Evolutionary conservation across 768 basidiomycete species (phyloP).

Genomic region (Lentinula boryana): DNA sequence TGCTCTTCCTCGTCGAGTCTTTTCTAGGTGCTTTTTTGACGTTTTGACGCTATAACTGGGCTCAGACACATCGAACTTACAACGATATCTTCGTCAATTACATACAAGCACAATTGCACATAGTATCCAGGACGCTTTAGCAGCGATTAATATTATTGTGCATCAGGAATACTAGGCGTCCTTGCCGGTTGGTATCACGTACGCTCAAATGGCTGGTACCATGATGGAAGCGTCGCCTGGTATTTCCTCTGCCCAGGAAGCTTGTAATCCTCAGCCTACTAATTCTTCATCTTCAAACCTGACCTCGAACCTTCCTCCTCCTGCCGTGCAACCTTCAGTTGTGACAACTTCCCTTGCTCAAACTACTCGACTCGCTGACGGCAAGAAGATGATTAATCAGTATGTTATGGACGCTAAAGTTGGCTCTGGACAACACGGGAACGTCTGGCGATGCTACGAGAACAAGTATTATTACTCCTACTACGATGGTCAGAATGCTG

Average conservation of each 20-base stretch:
- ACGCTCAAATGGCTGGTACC: neutral
- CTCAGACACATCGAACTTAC: neutral
- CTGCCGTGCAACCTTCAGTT: slow-evolving; percentile 19
- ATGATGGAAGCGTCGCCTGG: neutral
- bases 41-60: neutral
- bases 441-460: slow-evolving; percentile 66
- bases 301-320: neutral
- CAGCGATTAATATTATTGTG: neutral
- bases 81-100: neutral
- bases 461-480: neutral
- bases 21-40: neutral
- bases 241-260: neutral
- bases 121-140: neutral
- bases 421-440: slow-evolving; percentile 87
- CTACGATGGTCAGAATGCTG: neutral
- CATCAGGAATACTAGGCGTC: neutral
- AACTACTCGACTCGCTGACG: slow-evolving; percentile 29
- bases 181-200: neutral
- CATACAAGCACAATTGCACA: neutral
- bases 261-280: neutral
- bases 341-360: slow-evolving; percentile 42
- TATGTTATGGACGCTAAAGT: slow-evolving; percentile 73
- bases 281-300: neutral
- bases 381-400: slow-evolving; percentile 68
- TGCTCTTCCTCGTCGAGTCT: neutral